These are phyloP conservation scores for Sporothrix humicola DNA, from an alignment of 2,329 filamentous ascomycete species.

Conservation along the genomic window DNA sequence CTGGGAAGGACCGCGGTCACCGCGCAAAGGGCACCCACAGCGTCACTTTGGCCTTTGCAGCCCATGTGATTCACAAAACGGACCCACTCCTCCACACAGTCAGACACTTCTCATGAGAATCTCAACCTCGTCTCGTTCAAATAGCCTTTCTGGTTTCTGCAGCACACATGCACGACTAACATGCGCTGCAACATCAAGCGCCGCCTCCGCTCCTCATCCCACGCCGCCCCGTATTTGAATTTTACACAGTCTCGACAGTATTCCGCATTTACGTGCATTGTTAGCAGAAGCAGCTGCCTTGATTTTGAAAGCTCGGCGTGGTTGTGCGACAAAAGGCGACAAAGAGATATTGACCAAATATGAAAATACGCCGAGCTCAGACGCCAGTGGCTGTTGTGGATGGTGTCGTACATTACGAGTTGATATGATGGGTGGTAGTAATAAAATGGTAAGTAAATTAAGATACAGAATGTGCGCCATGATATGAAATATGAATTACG, in stretches of 20 bases:
- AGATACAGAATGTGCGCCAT: slow-evolving; percentile 14
- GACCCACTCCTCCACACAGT: slow-evolving; percentile 1
- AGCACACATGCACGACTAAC: background rate
- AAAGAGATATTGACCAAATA: background rate
- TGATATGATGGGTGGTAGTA: background rate
- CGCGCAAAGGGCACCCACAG: background rate
- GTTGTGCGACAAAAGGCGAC: slow-evolving; percentile 2
- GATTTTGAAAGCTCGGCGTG: slow-evolving; percentile 24
- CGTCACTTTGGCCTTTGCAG: slow-evolving; percentile 7
- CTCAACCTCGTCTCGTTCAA: background rate
- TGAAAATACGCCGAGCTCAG: too few relatives aligned
- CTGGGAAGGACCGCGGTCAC: background rate
- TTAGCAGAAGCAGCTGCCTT: background rate
- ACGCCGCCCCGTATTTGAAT: background rate
- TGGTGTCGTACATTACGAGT: too few relatives aligned
- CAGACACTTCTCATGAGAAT: background rate
- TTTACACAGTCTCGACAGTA: background rate
- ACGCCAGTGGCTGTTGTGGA: background rate
- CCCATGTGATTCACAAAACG: slow-evolving; percentile 20
- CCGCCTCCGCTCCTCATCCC: background rate
- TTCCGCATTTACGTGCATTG: slow-evolving; percentile 1
- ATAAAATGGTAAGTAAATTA: background rate
- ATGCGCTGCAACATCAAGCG: slow-evolving; percentile 9
- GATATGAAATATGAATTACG: background rate
- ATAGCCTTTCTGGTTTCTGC: slow-evolving; percentile 1